Base-by-base conservation (phyloP, 306 rosid genomes). In the Trichosanthes truncata region DNA sequence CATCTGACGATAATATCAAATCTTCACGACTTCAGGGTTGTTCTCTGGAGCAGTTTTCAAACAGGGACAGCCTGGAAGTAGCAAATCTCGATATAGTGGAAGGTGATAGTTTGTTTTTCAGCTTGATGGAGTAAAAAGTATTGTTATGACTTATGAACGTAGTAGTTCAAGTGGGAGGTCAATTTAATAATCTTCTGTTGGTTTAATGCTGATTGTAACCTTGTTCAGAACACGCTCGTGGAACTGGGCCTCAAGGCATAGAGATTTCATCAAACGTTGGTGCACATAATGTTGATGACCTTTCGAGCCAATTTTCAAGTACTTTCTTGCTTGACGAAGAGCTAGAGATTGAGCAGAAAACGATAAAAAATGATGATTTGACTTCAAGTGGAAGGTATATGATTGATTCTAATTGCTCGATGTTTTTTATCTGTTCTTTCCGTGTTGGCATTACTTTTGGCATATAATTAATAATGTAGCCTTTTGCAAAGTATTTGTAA, bases 271-370 rank as follows among this genome's bases (percentile, higher is more conserved):
- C 84, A 67, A 82, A 74, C 15, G 20, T 81, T 23, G 81, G 85
- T 77, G 80, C 71, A 48, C 80, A 82, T 84, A 88, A 89, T 82
- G 80, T 84, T 63, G 84, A 82, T 75, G 91, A 87, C 55, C 86
- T 85, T 61, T 86, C 93, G 12, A 86, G 85, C 81, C 96, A 95
- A 87, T 95, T 95, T 85, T 84, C 90, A 40, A 87, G 86, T 81
- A 91, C 99, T 56, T 95, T 95, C 88, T 84, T 95, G 99, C 91
- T 95, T 11, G 99, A 95, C 76, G 99, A 95, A 85, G 99, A 95
- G 88, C 87, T 95, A 23, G 99, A 95, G 82, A 85, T 90, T 17
- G 99, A 93, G 85, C 95, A 88, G 82, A 89, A 86, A 83, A 73
- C 75, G 77, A 57, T 73, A 68, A 91, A 72, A 86, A 91, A 88